phyloP scores from a whole-genome alignment of 495 filamentous ascomycete genomes.

The Thermothielavioides terrestris region DNA sequence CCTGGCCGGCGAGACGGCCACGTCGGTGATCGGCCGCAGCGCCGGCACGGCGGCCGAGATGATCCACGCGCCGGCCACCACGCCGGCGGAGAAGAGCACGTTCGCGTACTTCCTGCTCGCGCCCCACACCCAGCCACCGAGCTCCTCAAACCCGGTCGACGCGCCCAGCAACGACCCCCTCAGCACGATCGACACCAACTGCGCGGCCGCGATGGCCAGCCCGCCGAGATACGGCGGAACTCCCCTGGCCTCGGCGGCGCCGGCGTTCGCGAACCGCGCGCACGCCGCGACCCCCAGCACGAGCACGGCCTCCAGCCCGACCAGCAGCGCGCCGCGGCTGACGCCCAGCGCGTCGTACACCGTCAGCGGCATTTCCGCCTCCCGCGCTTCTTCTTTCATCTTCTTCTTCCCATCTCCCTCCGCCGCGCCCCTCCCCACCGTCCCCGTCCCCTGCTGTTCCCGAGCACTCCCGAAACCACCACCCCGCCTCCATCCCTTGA shows the following conservation, averaged over 20 bases:
- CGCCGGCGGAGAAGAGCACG: slow-evolving; percentile 38
- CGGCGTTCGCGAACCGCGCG: slow-evolving; percentile 16
- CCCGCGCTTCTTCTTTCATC: not conserved
- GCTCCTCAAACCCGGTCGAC: slow-evolving; percentile 44
- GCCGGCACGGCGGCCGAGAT: slow-evolving; percentile 23
- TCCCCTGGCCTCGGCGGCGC: slow-evolving; percentile 22
- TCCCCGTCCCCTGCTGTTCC: too few species aligned
- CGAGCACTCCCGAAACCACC: too few species aligned
- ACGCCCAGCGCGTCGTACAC: slow-evolving; percentile 20
- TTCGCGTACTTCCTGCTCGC: slow-evolving; percentile 23
- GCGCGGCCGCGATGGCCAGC: slow-evolving; percentile 41
- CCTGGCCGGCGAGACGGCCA: slow-evolving; percentile 23
- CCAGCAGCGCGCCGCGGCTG: slow-evolving; percentile 12
- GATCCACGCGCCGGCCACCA: slow-evolving; percentile 33
- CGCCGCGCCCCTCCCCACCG: not conserved
- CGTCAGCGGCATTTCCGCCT: not conserved
- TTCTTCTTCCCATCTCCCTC: slow-evolving; percentile 2
- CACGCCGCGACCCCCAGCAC: slow-evolving; percentile 21
- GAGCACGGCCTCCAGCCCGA: slow-evolving; percentile 26
- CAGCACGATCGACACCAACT: slow-evolving; percentile 36
- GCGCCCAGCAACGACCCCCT: slow-evolving; percentile 40
- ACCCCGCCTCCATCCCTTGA: too few species aligned
- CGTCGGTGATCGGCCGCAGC: slow-evolving; percentile 13
- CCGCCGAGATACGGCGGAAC: slow-evolving; percentile 38
- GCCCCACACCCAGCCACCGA: slow-evolving; percentile 40